Evolutionary conservation across 1,284 basidiomycete genomes (phyloP).

Genomic region (Grifola frondosa): DNA sequence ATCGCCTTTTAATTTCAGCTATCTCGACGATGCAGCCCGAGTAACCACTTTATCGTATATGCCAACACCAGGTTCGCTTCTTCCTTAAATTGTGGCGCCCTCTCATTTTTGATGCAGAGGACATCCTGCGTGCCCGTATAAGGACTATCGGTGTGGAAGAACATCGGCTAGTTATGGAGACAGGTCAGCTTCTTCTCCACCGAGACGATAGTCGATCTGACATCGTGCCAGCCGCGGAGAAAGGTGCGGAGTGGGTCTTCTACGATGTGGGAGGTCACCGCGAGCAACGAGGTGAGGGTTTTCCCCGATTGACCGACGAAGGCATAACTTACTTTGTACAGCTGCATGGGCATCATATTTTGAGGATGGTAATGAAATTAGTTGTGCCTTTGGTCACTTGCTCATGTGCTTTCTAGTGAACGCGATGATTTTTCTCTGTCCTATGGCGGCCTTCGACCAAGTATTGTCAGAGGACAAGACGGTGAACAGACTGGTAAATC

Average conservation of each 20-base stretch:
- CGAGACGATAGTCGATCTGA: neutral
- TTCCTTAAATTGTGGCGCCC: neutral
- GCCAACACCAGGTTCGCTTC: constrained; percentile 45
- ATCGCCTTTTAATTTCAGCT: too few relatives aligned
- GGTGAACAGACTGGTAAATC: constrained; percentile 54
- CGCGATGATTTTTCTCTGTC: constrained; percentile 60
- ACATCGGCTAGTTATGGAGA: constrained; percentile 54
- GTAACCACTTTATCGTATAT: constrained; percentile 50
- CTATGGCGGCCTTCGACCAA: constrained; percentile 64
- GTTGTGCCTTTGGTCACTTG: neutral
- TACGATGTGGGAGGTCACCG: constrained; percentile 63
- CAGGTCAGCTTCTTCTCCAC: constrained; percentile 27
- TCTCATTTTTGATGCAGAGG: constrained; percentile 36
- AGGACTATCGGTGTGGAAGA: constrained; percentile 67
- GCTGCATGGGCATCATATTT: constrained; percentile 65
- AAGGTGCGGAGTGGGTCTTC: constrained; percentile 53
- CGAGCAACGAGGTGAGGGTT: constrained; percentile 48
- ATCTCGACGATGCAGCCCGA: constrained; percentile 53
- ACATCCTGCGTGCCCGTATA: constrained; percentile 62
- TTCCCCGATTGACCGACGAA: too few relatives aligned
- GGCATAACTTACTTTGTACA: constrained; percentile 17
- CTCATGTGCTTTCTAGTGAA: constrained; percentile 39
- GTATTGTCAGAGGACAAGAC: constrained; percentile 51
- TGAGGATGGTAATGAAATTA: constrained; percentile 48
- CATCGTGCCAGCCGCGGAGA: constrained; percentile 26